phyloP scores from a whole-genome alignment of 176 grass and related monocot genomes.

The Pharus latifolius region DNA sequence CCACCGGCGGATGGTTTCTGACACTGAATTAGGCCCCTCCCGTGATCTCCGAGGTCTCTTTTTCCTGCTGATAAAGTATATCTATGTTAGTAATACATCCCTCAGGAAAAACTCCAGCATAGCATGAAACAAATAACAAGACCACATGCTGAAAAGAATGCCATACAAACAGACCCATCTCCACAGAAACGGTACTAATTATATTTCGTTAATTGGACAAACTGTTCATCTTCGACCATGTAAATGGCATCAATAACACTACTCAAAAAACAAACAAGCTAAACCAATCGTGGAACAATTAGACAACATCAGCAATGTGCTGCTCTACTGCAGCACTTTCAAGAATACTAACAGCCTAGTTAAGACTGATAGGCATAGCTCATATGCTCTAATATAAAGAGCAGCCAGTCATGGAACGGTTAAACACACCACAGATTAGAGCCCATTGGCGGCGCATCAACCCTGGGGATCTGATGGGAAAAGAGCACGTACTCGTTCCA shows the following conservation, averaged over 20 bases:
- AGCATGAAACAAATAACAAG: not conserved
- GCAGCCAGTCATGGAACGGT: constrained; percentile 25
- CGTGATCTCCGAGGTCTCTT: constrained; percentile 56
- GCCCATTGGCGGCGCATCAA: constrained; percentile 20
- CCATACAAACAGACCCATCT: no score
- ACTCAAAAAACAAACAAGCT: no score
- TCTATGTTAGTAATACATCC: not conserved
- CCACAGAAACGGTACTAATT: not conserved
- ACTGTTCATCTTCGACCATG: no score
- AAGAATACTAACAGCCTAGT: not conserved
- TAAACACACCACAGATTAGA: constrained; percentile 38
- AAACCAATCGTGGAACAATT: not conserved
- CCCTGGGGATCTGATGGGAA: constrained; percentile 26
- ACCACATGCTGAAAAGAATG: not conserved
- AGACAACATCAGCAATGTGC: not conserved
- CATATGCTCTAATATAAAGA: constrained; percentile 27
- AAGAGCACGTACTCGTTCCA: constrained; percentile 19
- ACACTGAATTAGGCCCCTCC: constrained; percentile 50
- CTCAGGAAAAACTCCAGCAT: not conserved
- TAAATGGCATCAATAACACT: no score
- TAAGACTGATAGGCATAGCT: constrained; percentile 16
- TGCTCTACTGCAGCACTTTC: not conserved
- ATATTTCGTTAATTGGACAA: no score
- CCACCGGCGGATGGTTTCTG: constrained; percentile 49
- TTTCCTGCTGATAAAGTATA: constrained; percentile 29